Evolutionary conservation across 2,329 filamentous ascomycete genomes (phyloP).

Genomic region (Aurifilum marmelostoma): DNA sequence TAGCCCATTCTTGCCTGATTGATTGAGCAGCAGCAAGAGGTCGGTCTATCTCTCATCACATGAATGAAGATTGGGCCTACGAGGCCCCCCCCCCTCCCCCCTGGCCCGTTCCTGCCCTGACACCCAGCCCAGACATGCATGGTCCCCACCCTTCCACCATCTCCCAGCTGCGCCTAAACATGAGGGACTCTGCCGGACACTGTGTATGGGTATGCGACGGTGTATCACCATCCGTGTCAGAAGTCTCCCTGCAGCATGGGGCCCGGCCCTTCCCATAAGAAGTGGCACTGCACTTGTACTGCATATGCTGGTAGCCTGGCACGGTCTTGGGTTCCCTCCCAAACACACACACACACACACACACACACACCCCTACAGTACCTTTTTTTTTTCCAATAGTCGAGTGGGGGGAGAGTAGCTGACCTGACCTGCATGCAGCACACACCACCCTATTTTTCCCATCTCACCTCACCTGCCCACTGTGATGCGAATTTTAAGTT

Average conservation of each 20-base stretch:
- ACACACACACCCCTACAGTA: no score
- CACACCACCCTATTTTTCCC: background rate
- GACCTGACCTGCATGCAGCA: constrained; percentile 1
- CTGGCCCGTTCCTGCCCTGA: background rate
- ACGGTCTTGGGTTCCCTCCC: constrained; percentile 5
- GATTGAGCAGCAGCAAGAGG: background rate
- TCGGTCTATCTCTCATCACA: constrained; percentile 11
- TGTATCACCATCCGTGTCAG: constrained; percentile 5
- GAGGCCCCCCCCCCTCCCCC: background rate
- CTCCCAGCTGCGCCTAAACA: background rate
- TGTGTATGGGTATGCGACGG: background rate
- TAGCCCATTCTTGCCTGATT: background rate
- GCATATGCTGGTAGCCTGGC: background rate
- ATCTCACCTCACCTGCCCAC: background rate
- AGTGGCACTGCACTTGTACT: background rate
- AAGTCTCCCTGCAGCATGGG: constrained; percentile 14
- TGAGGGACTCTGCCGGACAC: constrained; percentile 8
- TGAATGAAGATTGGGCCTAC: constrained; percentile 18
- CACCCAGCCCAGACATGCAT: constrained; percentile 3
- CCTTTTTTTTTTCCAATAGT: no score
- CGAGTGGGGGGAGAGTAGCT: background rate
- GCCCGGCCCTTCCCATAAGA: background rate
- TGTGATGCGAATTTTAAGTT: background rate
- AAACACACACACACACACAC: no score
- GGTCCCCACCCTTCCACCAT: background rate